Evolutionary conservation across 2,329 filamentous ascomycete species (phyloP).

Genomic region (Xylaria sp.): DNA sequence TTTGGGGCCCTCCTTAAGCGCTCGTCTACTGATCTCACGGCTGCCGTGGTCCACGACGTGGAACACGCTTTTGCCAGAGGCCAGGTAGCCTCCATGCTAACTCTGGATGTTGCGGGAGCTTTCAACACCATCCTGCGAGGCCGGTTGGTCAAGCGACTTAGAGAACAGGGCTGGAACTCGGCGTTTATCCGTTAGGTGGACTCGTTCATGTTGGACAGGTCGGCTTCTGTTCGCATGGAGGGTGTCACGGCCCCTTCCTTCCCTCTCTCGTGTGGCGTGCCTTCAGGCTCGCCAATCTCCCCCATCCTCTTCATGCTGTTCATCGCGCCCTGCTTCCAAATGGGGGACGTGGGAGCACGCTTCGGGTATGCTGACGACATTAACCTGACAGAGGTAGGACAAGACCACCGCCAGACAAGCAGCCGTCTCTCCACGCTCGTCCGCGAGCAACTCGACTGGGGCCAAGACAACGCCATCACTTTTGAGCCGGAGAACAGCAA

Average conservation of each 20-base stretch:
- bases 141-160: no score
- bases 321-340: background rate
- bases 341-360: background rate
- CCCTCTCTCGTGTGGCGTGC: background rate
- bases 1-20: no score
- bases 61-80: background rate
- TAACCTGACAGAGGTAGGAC: background rate
- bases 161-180: no score
- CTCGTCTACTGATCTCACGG: no score
- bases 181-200: no score
- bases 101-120: no score
- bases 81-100: background rate
- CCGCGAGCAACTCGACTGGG: background rate
- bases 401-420: background rate
- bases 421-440: background rate
- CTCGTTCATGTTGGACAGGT: no score
- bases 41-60: background rate
- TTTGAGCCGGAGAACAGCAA: background rate
- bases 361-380: background rate
- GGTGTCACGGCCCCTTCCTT: background rate
- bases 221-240: no score
- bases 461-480: background rate
- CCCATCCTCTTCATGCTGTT: background rate
- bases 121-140: no score
- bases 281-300: background rate